Evolutionary conservation across 129 eudicot genomes (phyloP).

Genomic region (Saposhnikovia divaricata): DNA sequence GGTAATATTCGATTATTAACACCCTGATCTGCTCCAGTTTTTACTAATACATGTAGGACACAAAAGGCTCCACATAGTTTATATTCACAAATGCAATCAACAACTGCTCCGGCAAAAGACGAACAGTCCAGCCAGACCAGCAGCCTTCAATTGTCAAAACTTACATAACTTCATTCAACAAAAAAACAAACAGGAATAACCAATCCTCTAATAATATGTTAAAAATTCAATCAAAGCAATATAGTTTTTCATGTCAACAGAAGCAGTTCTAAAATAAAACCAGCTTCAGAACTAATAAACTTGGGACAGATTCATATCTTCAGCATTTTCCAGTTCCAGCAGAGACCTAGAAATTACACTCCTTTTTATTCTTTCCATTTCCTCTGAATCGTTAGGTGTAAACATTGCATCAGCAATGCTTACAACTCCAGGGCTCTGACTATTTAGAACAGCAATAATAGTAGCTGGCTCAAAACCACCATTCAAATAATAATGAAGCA

Average conservation of each 20-base stretch:
- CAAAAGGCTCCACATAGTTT: not conserved
- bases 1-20: not conserved
- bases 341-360: conserved; percentile 27
- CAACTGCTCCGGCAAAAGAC: not conserved
- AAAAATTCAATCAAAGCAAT: conserved; percentile 3
- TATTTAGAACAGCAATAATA: conserved; percentile 51
- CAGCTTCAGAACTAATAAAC: conserved; percentile 11
- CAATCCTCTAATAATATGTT: not conserved
- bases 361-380: conserved; percentile 23
- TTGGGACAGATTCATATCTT: conserved; percentile 14
- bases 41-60: not conserved
- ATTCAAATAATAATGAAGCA: conserved; percentile 64
- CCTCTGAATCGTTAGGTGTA: conserved; percentile 21
- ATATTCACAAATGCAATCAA: not conserved
- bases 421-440: conserved; percentile 72
- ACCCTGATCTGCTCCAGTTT: not conserved
- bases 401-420: conserved; percentile 51
- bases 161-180: not conserved
- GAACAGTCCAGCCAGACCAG: not conserved
- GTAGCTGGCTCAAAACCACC: conserved; percentile 58
- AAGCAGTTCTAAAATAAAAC: not conserved
- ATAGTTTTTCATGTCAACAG: not conserved
- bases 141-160: not conserved
- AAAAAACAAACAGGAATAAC: not conserved
- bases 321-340: conserved; percentile 23